Percentiles rank a stretch among this genome's conserved stretches.
Evolutionary conservation across 257 asterid species (phyloP).

Genomic region (Nicotiana tabacum): DNA sequence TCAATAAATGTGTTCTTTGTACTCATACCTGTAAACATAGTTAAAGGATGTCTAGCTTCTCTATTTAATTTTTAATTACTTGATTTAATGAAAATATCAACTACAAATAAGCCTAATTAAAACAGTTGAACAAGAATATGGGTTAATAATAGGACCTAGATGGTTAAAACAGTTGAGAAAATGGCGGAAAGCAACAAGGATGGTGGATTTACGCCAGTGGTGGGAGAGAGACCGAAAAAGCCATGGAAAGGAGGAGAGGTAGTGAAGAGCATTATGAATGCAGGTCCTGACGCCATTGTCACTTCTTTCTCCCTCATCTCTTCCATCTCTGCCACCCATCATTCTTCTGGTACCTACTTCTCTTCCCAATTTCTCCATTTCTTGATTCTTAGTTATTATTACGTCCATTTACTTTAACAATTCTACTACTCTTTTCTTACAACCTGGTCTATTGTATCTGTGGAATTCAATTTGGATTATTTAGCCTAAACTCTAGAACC

Average conservation of each 20-base stretch:
- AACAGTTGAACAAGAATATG: too few species aligned
- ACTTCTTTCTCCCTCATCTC: constrained; percentile 66
- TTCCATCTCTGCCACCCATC: constrained; percentile 70
- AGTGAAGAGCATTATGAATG: constrained; percentile 59
- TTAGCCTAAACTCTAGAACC: background rate
- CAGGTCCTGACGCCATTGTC: constrained; percentile 57
- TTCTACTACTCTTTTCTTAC: too few species aligned
- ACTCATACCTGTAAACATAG: too few species aligned
- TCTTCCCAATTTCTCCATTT: background rate
- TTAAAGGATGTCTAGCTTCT: too few species aligned
- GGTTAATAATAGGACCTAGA: too few species aligned
- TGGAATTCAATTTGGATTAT: background rate
- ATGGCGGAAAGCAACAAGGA: constrained; percentile 28
- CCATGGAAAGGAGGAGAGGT: constrained; percentile 56
- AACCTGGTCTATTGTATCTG: background rate
- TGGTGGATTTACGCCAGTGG: constrained; percentile 10
- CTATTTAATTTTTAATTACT: too few species aligned
- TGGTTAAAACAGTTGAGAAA: too few species aligned
- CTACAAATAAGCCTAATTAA: too few species aligned
- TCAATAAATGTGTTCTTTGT: too few species aligned
- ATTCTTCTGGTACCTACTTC: constrained; percentile 43
- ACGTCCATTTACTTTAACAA: background rate
- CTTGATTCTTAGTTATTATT: background rate
- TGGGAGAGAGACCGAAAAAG: constrained; percentile 45
- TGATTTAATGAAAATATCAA: too few species aligned